Base-by-base conservation (phyloP, 106 monocot species). In the Posidonia australis region DNA sequence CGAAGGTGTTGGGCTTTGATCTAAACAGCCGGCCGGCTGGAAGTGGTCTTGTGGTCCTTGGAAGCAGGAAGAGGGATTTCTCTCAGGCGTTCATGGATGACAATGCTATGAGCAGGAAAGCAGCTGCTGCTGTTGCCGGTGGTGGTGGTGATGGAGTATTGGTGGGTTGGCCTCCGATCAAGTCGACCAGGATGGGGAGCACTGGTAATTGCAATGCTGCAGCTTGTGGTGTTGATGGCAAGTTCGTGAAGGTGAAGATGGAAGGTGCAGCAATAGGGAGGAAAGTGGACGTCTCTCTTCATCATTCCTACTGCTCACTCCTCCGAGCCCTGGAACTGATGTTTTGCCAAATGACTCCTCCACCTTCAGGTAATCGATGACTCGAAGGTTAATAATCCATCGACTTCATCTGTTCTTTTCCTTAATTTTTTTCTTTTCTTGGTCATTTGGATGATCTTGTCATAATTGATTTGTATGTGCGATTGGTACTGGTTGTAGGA, bases 231-330 rank as follows among this genome's bases (percentile, higher is more conserved):
- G 42, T 20, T 44, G 43, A 23, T 26, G 41, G 42, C 9, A 68
- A 32, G 55, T 68, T 64, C n/a, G 81, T 85, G 66, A 85, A 81
- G 70, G 85, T 85, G 65, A 81, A 68, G 58, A 78, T 81, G 85
- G 78, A 78, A 28, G 85, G 85, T 1, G 72, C 63, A 17, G 69
- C 72, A n/a, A 78, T 81, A 12, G 81, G 85, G 71, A 74, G 81
- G 81, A 85, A 85, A 74, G 61, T 85, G 21, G 81, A 85, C 66
- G 55, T 85, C 47, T 74, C 78, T 13, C 71, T 78, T 43, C 81
- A 75, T 49, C 19, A 66, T 25, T 85, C 81, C 10, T 85, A 85
- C 56, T 23, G 65, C 9, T 75, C 70, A 0, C 81, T 85, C 18
- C 75, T 75, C 49, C 23, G 22, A 47, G 61, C 78, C 0, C 69